These are phyloP conservation scores for Bimuria novae-zelandiae DNA, from an alignment of 2,329 filamentous ascomycete genomes.

Conservation along the genomic window DNA sequence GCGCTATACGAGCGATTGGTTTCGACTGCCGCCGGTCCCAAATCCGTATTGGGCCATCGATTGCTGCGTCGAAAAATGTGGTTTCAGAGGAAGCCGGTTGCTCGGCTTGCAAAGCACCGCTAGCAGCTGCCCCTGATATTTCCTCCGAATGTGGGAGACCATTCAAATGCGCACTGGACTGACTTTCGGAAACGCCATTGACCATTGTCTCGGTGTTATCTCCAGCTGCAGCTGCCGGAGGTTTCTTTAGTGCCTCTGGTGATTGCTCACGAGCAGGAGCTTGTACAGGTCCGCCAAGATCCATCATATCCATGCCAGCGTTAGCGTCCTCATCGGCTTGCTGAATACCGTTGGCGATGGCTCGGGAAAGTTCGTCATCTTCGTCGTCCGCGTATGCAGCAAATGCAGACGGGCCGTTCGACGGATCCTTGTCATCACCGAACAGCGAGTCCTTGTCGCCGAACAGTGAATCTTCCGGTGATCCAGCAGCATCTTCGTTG, in stretches of 20 bases:
- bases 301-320: conserved; percentile 52
- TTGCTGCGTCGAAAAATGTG: conserved; percentile 85
- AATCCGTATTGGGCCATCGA: conserved; percentile 85
- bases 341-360: conserved; percentile 63
- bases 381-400: conserved; percentile 74
- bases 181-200: conserved; percentile 27
- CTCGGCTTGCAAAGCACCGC: conserved; percentile 40
- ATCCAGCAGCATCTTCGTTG: conserved; percentile 63
- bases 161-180: conserved; percentile 39
- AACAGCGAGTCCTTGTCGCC: conserved; percentile 86
- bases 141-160: conserved; percentile 60
- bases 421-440: conserved; percentile 66
- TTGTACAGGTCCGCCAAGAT: conserved; percentile 50
- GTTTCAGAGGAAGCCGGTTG: conserved; percentile 65
- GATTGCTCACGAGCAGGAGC: conserved; percentile 35
- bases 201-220: conserved; percentile 19
- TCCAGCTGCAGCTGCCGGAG: conserved; percentile 18
- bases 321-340: conserved; percentile 49
- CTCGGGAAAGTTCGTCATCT: conserved; percentile 78
- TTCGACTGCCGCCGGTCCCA: conserved; percentile 84
- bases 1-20: conserved; percentile 78
- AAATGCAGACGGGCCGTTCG: conserved; percentile 49
- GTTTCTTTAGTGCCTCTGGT: conserved; percentile 26
- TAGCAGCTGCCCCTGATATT: conserved; percentile 27
- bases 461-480: conserved; percentile 81